A percentile compares a stretch with the other conserved stretches of the same genome.
Evolutionary conservation across 768 basidiomycete genomes (phyloP).

Genomic region (Boletus fagicola): DNA sequence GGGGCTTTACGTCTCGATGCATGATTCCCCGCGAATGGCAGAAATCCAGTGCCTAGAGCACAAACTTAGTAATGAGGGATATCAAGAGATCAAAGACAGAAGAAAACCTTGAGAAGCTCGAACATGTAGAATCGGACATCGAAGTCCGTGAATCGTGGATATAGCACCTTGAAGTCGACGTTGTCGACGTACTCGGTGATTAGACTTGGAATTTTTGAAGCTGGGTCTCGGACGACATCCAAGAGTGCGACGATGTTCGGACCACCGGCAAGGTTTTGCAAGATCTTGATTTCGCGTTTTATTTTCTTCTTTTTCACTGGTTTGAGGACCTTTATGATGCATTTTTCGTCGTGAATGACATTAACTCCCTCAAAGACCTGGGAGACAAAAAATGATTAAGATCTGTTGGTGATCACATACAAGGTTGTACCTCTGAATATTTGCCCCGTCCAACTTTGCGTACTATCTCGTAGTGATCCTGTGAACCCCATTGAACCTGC

Average conservation of each 20-base stretch:
- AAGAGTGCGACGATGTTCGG: conserved; percentile 92
- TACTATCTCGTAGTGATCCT: conserved; percentile 98
- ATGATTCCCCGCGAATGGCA: conserved; percentile 99
- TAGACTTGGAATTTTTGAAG: conserved; percentile 95
- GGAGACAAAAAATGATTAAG: conserved; percentile 9
- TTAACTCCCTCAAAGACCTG: conserved; percentile 94
- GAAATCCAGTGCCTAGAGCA: conserved; percentile 81
- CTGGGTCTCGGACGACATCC: conserved; percentile 94
- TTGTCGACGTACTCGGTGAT: conserved; percentile 99
- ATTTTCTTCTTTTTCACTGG: conserved; percentile 99
- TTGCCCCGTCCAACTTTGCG: conserved; percentile 95
- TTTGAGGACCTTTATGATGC: conserved; percentile 98
- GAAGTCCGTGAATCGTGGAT: conserved; percentile 92
- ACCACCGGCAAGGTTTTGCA: conserved; percentile 94
- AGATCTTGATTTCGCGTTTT: conserved; percentile 97
- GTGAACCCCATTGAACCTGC: conserved; percentile 95
- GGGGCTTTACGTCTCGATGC: conserved; percentile 98
- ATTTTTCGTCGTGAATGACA: conserved; percentile 87
- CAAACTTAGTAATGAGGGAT: neutral
- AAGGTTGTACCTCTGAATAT: conserved; percentile 76
- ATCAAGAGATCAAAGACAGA: conserved; percentile 4
- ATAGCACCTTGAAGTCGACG: conserved; percentile 94
- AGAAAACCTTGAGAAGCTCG: conserved; percentile 83
- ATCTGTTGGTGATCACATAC: conserved; percentile 10
- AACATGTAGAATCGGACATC: conserved; percentile 97